Percentiles rank a stretch among this genome's conserved stretches.
Evolutionary conservation across 2,329 filamentous ascomycete genomes (phyloP).

Genomic region (Cyphellophora europaea): DNA sequence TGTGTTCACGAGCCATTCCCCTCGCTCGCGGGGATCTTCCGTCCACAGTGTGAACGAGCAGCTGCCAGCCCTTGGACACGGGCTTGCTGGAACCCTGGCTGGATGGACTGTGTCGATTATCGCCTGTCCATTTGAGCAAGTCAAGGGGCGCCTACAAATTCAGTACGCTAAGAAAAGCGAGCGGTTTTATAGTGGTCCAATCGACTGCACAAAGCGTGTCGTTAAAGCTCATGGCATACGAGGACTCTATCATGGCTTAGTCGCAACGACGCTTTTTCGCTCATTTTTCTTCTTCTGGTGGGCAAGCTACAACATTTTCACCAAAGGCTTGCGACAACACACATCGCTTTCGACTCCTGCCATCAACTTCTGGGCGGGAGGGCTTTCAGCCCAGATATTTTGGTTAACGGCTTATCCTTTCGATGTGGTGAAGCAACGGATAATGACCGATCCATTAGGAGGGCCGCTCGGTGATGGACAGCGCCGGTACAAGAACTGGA

Average conservation of each 20-base stretch:
- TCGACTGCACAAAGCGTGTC: slow-evolving; percentile 68
- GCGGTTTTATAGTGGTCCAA: slow-evolving; percentile 72
- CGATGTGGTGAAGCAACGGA: slow-evolving; percentile 88
- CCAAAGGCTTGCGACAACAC: slow-evolving; percentile 53
- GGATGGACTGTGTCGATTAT: slow-evolving; percentile 87
- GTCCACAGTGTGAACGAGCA: slow-evolving; percentile 20
- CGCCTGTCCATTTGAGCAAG: slow-evolving; percentile 86
- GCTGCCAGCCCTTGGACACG: slow-evolving; percentile 72
- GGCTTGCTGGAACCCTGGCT: slow-evolving; percentile 75
- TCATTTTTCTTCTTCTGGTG: slow-evolving; percentile 98
- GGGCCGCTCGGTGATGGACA: slow-evolving; percentile 58
- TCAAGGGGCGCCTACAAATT: slow-evolving; percentile 88
- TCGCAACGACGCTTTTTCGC: slow-evolving; percentile 78
- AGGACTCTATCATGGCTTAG: slow-evolving; percentile 79
- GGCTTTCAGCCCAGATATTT: slow-evolving; percentile 84
- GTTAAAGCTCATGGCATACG: slow-evolving; percentile 57
- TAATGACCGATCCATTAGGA: slow-evolving; percentile 91
- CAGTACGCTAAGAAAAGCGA: slow-evolving; percentile 78
- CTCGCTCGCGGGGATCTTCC: slow-evolving; percentile 20
- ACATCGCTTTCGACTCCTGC: slow-evolving; percentile 66
- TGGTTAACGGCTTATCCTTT: slow-evolving; percentile 89
- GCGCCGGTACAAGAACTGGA: slow-evolving; percentile 65
- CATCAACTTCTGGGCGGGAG: slow-evolving; percentile 96
- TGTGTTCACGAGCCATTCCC: slow-evolving; percentile 54
- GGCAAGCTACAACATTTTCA: slow-evolving; percentile 85